Conservation (phyloP, 257 asterid genomes). For the Jaltomata sinuosa region DNA sequence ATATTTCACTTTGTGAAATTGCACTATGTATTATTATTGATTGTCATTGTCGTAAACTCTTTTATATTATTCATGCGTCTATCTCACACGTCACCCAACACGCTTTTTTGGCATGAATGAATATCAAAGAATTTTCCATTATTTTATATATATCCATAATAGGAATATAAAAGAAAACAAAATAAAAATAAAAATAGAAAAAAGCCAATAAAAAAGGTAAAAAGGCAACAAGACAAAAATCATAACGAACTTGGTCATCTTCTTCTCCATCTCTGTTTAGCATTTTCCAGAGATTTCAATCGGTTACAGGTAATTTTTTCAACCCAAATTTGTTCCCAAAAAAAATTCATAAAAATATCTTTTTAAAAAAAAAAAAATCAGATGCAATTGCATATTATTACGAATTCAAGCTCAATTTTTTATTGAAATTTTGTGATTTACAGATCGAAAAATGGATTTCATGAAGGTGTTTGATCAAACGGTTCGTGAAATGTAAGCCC, state of each 20-base stretch:
- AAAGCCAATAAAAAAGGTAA: too few species aligned
- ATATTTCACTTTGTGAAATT: too few species aligned
- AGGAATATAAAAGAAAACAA: background rate
- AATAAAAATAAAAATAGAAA: background rate
- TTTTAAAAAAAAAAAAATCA: background rate
- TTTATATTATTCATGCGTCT: background rate
- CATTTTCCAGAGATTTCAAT: background rate
- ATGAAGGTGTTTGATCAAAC: constrained; percentile 96
- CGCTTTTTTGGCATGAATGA: background rate
- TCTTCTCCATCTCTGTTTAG: background rate
- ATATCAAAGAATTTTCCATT: background rate
- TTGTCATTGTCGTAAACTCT: too few species aligned
- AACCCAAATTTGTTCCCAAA: background rate
- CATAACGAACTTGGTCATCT: background rate
- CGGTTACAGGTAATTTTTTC: background rate
- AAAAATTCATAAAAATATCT: background rate
- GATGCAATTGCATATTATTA: background rate
- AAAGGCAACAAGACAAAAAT: too few species aligned
- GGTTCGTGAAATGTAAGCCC: constrained; percentile 80
- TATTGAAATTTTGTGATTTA: background rate
- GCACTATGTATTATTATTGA: too few species aligned
- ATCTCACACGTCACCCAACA: background rate
- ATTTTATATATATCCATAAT: background rate
- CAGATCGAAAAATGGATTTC: constrained; percentile 87
- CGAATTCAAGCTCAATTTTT: background rate